Base-by-base conservation (phyloP, 176 grass and related monocot genomes). In the Poa pratensis region DNA sequence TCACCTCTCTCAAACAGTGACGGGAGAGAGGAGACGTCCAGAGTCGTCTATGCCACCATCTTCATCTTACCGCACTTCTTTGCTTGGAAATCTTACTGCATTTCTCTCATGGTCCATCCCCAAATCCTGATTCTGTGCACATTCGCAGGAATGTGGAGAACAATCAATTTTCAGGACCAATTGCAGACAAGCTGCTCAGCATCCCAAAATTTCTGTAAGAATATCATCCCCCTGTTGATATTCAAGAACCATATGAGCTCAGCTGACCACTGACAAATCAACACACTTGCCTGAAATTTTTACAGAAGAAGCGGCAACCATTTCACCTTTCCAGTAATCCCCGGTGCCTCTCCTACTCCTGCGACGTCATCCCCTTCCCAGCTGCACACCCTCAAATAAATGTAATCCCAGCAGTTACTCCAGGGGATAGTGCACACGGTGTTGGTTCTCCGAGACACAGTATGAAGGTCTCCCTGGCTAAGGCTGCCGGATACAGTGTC, bases 181-280 rank as follows among this genome's bases (percentile, higher is more conserved):
- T 94, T n/a, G 81, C 89, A 73, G 35, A 79, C 5, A 94, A 94
- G 68, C 37, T 94, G 19, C 60, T 89, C 8, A 64, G 22, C 2
- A 65, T 89, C 50, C 89, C 92, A 57, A 89, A 89, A 60, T 91
- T 94, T 62, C 82, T 87, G 92, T 94, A 88, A 89, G 87, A 24
- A 45, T 40, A 7, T 11, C 10, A 78, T n/a, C 53, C 22, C 34
- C 20, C 3, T 2, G 17, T 30, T 7, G 45, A 51, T 26, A 28
- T 19, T 43, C 39, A 30, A 45, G 20, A 43, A 42, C 32, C 52
- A 82, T 22, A 23, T 10, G 59, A 76, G 16, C 16, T 32, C 2
- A 18, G 48, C 16, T 52, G 9, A 75, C 48, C 19, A 59, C 77
- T 65, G 73, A 82, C 39, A 49, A 39, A 74, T 80, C 46, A 81